phyloP scores from a whole-genome alignment of 306 rosid species.

The Dryas octopetala region DNA sequence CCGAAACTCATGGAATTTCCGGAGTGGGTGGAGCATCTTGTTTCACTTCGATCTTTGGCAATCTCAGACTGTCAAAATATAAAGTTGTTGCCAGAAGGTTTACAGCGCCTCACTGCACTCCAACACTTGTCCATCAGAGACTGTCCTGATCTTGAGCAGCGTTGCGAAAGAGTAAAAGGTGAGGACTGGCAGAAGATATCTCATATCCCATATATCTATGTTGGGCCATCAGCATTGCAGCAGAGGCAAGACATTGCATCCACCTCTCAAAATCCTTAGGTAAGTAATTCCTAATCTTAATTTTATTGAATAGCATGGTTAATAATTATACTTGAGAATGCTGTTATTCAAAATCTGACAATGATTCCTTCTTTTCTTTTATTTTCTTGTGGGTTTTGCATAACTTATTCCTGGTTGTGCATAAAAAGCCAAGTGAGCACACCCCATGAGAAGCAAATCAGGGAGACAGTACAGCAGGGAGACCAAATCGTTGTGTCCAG shows the following conservation, averaged over 20 bases:
- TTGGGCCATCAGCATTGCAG: conserved; percentile 20
- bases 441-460: not conserved
- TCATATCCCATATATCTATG: conserved; percentile 21
- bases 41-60: conserved; percentile 19
- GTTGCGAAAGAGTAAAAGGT: conserved; percentile 3
- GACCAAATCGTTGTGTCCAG: too few species aligned
- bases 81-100: conserved; percentile 17
- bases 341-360: not conserved
- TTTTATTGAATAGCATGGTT: not conserved
- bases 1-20: conserved; percentile 20
- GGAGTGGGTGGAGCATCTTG: conserved; percentile 4
- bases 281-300: not conserved
- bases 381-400: not conserved
- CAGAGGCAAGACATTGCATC: not conserved
- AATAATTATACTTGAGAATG: not conserved
- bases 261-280: not conserved
- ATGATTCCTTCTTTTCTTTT: not conserved
- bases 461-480: too few species aligned
- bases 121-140: conserved; percentile 30
- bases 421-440: not conserved
- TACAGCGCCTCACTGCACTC: not conserved
- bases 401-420: not conserved
- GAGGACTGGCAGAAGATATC: conserved; percentile 21
- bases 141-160: not conserved
- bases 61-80: conserved; percentile 29